Evolutionary conservation across 108 stramenopile genomes (phyloP), one percentile per base, ranked within the genome.

Genomic region (Cyclotella baltica): DNA sequence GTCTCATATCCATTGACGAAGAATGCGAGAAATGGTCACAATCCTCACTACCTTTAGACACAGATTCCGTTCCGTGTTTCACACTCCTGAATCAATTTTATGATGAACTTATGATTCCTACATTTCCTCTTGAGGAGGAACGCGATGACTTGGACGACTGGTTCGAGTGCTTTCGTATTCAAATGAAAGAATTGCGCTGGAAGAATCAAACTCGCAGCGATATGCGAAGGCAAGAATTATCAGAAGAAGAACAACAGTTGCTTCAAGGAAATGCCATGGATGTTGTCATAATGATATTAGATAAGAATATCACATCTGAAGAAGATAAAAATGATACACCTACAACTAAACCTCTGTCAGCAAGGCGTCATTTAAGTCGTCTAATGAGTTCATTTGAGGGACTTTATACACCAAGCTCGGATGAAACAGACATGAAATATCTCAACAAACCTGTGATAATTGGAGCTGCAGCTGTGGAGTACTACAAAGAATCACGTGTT

Each of bases 121-220:
- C 83, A 9, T 88, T 88, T 81, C 87, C 87, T 40, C 56, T 88
- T 1, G 84, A 87, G 63, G 85, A 73, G 9, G 87, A 88, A 53
- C 78, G 82, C 23, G 87, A 88, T 71, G 83, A 83, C 33, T 62
- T 88, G 30, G 72, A 83, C 0, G 87, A 88, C 63, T 88, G 87
- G 87, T 73, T 84, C 25, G 50, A 76, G 47, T 86, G 83, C 55
- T 81, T 88, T 57, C 85, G 80, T 81, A 47, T 40, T 27, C 80
- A 81, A 68, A 81, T 74, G 64, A 73, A 66, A 43, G 43, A 67
- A 37, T 47, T 50, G 1, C 63, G 63, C 16, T 35, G 37, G 70
- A 46, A 64, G 48, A 35, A 33, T 4, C 69, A 62, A 51, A 63
- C 29, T 0, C 16, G 19, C 4, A 15, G 36, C n/a, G 40, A 67